Evolutionary conservation across 2,329 filamentous ascomycete species (phyloP).

Genomic region (Moelleriella libera): DNA sequence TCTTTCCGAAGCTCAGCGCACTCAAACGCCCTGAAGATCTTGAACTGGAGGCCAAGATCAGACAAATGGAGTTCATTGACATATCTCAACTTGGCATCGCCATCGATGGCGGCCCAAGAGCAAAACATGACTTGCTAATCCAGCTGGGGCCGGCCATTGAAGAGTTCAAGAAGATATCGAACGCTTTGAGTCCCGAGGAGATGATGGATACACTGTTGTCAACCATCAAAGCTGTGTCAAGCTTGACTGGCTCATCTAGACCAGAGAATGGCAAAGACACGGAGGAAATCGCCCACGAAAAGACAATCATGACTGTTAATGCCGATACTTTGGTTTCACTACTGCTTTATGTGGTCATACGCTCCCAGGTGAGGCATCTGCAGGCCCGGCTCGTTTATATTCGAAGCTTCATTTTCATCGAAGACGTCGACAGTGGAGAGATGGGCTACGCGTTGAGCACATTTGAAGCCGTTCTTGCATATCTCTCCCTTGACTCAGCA

Average conservation of each 20-base stretch:
- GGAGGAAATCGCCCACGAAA: slow-evolving; percentile 26
- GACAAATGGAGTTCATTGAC: slow-evolving; percentile 87
- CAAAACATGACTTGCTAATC: slow-evolving; percentile 68
- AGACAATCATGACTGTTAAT: slow-evolving; percentile 48
- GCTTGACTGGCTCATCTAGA: slow-evolving; percentile 39
- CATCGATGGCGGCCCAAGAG: slow-evolving; percentile 63
- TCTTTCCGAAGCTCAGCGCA: slow-evolving; percentile 71
- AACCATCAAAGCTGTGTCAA: slow-evolving; percentile 73
- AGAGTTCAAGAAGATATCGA: slow-evolving; percentile 74
- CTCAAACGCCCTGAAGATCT: slow-evolving; percentile 71
- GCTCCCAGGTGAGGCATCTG: slow-evolving; percentile 74
- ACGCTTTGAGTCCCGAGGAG: slow-evolving; percentile 68
- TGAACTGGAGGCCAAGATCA: slow-evolving; percentile 78
- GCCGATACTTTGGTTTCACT: slow-evolving; percentile 89
- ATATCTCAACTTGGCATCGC: slow-evolving; percentile 86
- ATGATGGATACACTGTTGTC: slow-evolving; percentile 73
- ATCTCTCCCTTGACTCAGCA: slow-evolving; percentile 70
- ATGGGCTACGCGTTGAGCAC: slow-evolving; percentile 94
- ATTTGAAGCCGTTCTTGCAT: slow-evolving; percentile 84
- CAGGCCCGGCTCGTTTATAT: slow-evolving; percentile 89
- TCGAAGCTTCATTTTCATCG: slow-evolving; percentile 93
- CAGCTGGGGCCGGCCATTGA: slow-evolving; percentile 69
- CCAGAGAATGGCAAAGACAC: slow-evolving; percentile 17
- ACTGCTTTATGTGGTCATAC: slow-evolving; percentile 81
- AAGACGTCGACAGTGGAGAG: slow-evolving; percentile 92